phyloP scores from a whole-genome alignment of 768 basidiomycete species.

The Mycena maculata region DNA sequence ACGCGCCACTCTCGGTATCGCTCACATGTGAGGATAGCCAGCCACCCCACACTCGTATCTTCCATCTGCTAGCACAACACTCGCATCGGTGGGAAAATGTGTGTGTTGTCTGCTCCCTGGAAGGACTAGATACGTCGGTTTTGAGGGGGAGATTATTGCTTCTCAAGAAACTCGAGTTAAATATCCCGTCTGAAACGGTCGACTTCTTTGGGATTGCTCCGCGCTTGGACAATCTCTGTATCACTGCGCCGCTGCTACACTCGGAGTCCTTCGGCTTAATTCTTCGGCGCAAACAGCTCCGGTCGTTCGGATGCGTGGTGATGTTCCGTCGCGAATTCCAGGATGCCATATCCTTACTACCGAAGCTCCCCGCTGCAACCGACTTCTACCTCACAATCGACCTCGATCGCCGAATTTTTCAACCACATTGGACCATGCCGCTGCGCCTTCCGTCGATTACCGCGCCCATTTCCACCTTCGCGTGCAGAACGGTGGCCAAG shows the following conservation, averaged over 20 bases:
- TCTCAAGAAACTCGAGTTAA: background rate
- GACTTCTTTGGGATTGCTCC: background rate
- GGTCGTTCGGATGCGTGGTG: constrained; percentile 5
- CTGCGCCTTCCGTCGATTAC: background rate
- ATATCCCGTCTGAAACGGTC: background rate
- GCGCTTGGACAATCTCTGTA: constrained; percentile 6
- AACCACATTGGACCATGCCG: background rate
- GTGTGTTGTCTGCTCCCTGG: background rate
- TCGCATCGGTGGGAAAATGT: constrained; percentile 14
- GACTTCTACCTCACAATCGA: constrained; percentile 2
- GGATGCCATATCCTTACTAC: constrained; percentile 1
- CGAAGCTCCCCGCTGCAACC: constrained; percentile 1
- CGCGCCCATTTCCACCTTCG: background rate
- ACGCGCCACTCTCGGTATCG: background rate
- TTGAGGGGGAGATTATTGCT: background rate
- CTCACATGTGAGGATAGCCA: background rate
- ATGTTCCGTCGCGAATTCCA: background rate
- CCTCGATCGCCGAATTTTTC: constrained; percentile 1
- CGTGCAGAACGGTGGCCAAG: background rate
- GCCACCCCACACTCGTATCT: background rate
- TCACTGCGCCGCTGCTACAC: background rate
- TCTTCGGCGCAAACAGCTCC: background rate
- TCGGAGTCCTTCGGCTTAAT: constrained; percentile 1
- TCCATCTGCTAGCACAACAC: constrained; percentile 9
- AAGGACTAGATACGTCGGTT: constrained; percentile 13